Conservation (phyloP, 2,329 filamentous ascomycete species). For the Pyrenochaeta sp. region DNA sequence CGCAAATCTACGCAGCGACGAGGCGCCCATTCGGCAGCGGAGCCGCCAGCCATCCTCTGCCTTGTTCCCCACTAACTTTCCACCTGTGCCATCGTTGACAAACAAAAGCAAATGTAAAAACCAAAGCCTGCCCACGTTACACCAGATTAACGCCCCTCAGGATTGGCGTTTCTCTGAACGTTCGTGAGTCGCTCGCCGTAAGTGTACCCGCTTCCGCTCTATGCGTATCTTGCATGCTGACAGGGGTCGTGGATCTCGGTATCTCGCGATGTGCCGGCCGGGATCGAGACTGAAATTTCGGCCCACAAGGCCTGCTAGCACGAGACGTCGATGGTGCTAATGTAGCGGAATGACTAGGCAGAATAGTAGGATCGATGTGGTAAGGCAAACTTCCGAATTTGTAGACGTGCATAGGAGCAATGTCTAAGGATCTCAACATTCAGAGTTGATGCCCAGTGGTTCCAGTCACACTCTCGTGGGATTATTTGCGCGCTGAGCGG, state of each 20-base stretch:
- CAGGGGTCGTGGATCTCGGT: slow-evolving; percentile 10
- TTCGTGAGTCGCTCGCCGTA: background rate
- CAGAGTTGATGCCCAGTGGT: too few relatives aligned
- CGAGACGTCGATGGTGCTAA: background rate
- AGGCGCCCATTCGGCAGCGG: background rate
- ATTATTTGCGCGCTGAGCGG: too few relatives aligned
- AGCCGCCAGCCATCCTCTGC: background rate
- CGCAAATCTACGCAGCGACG: background rate
- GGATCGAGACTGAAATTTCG: slow-evolving; percentile 1
- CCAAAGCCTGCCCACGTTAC: background rate
- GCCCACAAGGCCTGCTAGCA: background rate
- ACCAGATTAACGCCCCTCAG: background rate
- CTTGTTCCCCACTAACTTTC: background rate
- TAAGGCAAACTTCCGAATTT: background rate
- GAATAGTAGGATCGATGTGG: background rate
- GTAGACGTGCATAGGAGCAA: background rate
- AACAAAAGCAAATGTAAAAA: background rate
- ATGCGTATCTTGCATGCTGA: slow-evolving; percentile 6
- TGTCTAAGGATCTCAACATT: too few relatives aligned
- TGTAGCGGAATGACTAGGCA: background rate
- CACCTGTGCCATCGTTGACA: background rate
- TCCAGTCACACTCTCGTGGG: too few relatives aligned
- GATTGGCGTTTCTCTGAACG: slow-evolving; percentile 5
- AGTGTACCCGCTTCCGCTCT: slow-evolving; percentile 3
- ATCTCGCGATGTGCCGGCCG: slow-evolving; percentile 2